A percentile compares a stretch with the other conserved stretches of the same genome.
These are phyloP conservation scores for Ustulina deusta DNA, from an alignment of 2,329 filamentous ascomycete species.

Conservation along the genomic window DNA sequence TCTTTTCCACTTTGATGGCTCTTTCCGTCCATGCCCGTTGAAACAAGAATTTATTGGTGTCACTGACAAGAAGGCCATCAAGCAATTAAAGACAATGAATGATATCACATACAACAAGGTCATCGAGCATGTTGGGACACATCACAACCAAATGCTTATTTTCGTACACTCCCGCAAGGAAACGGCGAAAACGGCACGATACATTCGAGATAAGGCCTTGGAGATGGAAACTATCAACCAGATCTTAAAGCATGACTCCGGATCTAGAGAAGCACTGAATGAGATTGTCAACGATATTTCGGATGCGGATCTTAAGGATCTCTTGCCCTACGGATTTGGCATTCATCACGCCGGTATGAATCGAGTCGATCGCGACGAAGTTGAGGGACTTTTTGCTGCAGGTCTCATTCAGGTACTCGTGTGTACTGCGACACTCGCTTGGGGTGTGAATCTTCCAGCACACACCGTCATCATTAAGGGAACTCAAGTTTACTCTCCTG, in stretches of 20 bases:
- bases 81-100: constrained; percentile 99
- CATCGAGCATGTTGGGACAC: constrained; percentile 91
- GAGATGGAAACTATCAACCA: constrained; percentile 97
- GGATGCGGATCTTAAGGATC: constrained; percentile 90
- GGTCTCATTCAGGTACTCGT: constrained; percentile 95
- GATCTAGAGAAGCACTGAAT: constrained; percentile 86
- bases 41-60: constrained; percentile 98
- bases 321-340: constrained; percentile 95
- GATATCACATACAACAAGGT: constrained; percentile 99
- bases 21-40: constrained; percentile 91
- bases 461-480: constrained; percentile 99
- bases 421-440: constrained; percentile 96
- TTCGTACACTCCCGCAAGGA: constrained; percentile 99
- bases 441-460: constrained; percentile 98
- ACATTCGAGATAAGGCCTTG: constrained; percentile 96
- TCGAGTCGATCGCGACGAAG: constrained; percentile 91
- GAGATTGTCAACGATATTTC: constrained; percentile 86
- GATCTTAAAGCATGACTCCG: constrained; percentile 92
- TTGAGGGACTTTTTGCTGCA: constrained; percentile 93
- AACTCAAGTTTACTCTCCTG: constrained; percentile 96
- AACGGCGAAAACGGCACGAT: constrained; percentile 95
- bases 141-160: constrained; percentile 97
- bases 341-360: constrained; percentile 99
- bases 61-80: constrained; percentile 98
- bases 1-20: constrained; percentile 95